Conservation (phyloP, 306 rosid genomes). For the Quillaja saponaria region DNA sequence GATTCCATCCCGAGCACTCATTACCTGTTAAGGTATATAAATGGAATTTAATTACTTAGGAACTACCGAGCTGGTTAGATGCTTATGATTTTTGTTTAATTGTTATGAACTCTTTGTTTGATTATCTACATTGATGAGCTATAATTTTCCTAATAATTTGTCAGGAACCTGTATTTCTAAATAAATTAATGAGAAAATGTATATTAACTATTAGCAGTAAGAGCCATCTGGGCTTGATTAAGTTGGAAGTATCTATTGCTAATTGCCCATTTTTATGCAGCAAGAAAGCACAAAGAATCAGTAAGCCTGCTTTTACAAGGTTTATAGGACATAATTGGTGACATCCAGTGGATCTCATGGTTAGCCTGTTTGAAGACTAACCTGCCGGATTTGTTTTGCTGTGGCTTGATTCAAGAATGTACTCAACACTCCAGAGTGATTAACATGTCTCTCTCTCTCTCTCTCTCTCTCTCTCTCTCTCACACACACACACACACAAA, state of each 20-base stretch:
- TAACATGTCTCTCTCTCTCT: slow-evolving; percentile 31
- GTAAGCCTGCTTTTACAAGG: background rate
- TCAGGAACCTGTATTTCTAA: background rate
- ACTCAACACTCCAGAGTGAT: slow-evolving; percentile 25
- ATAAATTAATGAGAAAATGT: background rate
- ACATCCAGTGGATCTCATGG: background rate
- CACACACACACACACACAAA: background rate
- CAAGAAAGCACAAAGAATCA: background rate
- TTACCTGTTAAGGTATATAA: no score
- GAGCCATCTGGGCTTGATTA: background rate
- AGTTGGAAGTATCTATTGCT: slow-evolving; percentile 13
- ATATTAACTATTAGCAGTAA: background rate
- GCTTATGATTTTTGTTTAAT: no score
- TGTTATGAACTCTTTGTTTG: background rate
- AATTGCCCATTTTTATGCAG: slow-evolving; percentile 18
- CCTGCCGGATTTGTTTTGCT: slow-evolving; percentile 4
- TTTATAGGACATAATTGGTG: no score
- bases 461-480: slow-evolving; percentile 1
- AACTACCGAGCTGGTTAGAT: no score
- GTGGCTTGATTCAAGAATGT: slow-evolving; percentile 18
- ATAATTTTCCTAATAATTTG: background rate
- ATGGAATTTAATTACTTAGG: no score
- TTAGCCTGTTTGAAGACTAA: slow-evolving; percentile 14
- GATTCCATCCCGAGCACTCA: no score
- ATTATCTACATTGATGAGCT: background rate